These are phyloP conservation scores for Zygoascus biomembranicola DNA, from an alignment of 805 yeast species.

Conservation along the genomic window DNA sequence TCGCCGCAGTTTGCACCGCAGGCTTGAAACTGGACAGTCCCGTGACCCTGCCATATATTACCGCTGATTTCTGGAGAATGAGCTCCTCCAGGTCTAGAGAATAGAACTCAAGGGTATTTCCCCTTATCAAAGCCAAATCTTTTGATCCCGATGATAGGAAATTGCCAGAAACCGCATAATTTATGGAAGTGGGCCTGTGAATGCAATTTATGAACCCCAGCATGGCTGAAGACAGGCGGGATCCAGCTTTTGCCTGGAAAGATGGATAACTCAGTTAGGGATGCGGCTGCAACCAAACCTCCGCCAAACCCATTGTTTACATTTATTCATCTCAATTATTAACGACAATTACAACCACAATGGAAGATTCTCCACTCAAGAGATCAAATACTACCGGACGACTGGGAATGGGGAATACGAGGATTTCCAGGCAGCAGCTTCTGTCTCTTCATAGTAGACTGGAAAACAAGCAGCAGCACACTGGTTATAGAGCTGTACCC, in stretches of 20 bases:
- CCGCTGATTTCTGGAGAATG: neutral
- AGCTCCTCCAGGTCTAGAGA: neutral
- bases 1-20: neutral
- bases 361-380: neutral
- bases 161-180: neutral
- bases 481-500: neutral
- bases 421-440: neutral
- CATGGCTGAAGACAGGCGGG: neutral
- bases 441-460: neutral
- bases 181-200: neutral
- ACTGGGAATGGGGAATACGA: neutral
- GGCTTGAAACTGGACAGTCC: neutral
- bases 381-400: neutral
- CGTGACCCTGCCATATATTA: neutral
- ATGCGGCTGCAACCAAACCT: neutral
- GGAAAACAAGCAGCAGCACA: neutral
- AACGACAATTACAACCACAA: neutral
- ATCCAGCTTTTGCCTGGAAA: too few relatives aligned
- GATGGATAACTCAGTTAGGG: too few relatives aligned
- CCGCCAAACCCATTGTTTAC: neutral
- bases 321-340: neutral
- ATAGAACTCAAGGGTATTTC: neutral
- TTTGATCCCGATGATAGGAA: neutral
- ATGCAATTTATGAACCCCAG: neutral
- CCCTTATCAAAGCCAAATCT: neutral